Evolutionary conservation across 1,284 basidiomycete species (phyloP).

Genomic region (Ustilago esculenta): DNA sequence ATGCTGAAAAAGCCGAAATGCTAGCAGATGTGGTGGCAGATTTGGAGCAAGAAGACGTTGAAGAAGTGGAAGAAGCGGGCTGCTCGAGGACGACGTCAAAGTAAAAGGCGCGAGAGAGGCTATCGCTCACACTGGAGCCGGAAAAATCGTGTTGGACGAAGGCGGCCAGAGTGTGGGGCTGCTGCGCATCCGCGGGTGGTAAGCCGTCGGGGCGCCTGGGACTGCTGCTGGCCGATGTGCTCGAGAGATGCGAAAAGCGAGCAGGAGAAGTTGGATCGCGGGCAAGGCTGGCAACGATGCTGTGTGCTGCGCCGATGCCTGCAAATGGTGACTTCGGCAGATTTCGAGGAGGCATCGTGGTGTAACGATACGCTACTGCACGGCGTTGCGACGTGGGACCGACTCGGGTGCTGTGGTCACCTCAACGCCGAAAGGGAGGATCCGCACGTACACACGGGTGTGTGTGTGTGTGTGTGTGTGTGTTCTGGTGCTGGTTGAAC

Average conservation of each 20-base stretch:
- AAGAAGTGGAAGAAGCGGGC: conserved; percentile 11
- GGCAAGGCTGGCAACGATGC: conserved; percentile 17
- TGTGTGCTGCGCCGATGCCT: conserved; percentile 30
- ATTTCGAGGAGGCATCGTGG: conserved; percentile 40
- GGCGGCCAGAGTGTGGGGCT: conserved; percentile 1
- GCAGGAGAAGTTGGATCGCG: conserved; percentile 18
- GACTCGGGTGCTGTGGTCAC: too few species aligned
- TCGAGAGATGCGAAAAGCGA: conserved; percentile 3
- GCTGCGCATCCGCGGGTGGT: conserved; percentile 1
- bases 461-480: too few species aligned
- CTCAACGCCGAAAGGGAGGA: too few species aligned
- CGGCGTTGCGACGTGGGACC: too few species aligned
- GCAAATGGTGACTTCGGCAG: conserved; percentile 34
- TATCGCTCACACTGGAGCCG: conserved; percentile 41
- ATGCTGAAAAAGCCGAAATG: conserved; percentile 35
- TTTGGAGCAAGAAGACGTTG: too few species aligned
- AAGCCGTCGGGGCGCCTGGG: conserved; percentile 13
- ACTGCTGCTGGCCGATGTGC: conserved; percentile 5
- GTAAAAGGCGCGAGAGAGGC: conserved; percentile 43
- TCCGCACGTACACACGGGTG: too few species aligned
- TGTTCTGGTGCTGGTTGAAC: too few species aligned
- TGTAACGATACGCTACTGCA: too few species aligned
- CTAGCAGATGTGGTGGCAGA: conserved; percentile 4
- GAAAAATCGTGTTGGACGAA: conserved; percentile 15
- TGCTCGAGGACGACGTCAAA: conserved; percentile 53